phyloP scores from a whole-genome alignment of 208 protist genomes.

The Acanthamoeba royreba region DNA sequence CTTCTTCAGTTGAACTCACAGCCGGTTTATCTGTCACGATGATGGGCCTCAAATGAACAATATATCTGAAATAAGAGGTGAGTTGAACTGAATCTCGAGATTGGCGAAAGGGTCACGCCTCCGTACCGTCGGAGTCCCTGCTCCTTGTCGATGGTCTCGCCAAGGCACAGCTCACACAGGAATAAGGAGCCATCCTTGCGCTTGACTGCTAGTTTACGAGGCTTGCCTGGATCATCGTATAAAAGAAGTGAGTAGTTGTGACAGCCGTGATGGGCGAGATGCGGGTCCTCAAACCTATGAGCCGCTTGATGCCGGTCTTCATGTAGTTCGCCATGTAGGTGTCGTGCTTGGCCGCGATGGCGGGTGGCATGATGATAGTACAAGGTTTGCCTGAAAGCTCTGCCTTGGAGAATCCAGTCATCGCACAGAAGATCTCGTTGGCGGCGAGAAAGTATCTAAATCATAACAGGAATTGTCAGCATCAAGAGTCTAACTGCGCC shows the following conservation, averaged over 20 bases:
- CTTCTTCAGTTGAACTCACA: neutral
- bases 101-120: neutral
- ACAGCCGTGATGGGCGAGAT: too few species aligned
- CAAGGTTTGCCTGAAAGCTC: neutral
- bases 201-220: neutral
- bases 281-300: neutral
- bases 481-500: too few species aligned
- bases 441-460: neutral
- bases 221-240: conserved; percentile 37
- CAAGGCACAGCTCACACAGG: neutral
- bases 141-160: neutral
- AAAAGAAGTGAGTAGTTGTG: neutral
- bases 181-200: neutral
- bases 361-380: neutral
- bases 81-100: neutral
- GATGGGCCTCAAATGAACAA: neutral
- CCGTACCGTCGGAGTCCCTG: neutral
- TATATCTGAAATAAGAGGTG: neutral
- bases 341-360: neutral
- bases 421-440: conserved; percentile 12
- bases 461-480: neutral
- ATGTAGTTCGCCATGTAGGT: conserved; percentile 9
- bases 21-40: conserved; percentile 13
- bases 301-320: conserved; percentile 6
- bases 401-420: conserved; percentile 3